These are phyloP conservation scores for Fusarium clavum DNA, from an alignment of 2,329 filamentous ascomycete genomes.

Conservation along the genomic window DNA sequence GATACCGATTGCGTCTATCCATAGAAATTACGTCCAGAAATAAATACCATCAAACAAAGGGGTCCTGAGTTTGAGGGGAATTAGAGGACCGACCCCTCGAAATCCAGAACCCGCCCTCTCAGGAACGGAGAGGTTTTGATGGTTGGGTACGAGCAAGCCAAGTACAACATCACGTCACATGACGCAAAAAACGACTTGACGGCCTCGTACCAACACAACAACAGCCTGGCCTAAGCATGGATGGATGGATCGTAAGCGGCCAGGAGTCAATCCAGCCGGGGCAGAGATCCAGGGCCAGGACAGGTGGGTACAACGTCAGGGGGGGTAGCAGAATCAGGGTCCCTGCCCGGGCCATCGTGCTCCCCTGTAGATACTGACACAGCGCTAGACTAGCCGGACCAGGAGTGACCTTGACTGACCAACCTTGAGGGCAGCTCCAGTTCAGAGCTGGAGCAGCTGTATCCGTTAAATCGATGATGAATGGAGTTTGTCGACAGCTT, in stretches of 20 bases:
- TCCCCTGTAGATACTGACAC: conserved; percentile 42
- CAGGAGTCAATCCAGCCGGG: conserved; percentile 30
- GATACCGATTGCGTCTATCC: conserved; percentile 3
- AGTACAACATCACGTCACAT: conserved; percentile 24
- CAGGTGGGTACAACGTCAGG: conserved; percentile 26
- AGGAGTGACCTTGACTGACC: conserved; percentile 24
- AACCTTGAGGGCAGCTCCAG: neutral
- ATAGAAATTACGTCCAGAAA: conserved; percentile 11
- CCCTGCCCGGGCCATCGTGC: conserved; percentile 31
- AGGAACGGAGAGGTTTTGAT: conserved; percentile 26
- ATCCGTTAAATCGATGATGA: conserved; percentile 11
- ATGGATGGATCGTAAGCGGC: conserved; percentile 6
- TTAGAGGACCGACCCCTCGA: conserved; percentile 43
- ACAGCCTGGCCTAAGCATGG: conserved; percentile 34
- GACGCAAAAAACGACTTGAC: conserved; percentile 29
- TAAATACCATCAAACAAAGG: conserved; percentile 34
- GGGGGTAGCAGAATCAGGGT: conserved; percentile 40
- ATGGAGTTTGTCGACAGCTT: conserved; percentile 4
- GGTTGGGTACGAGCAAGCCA: conserved; percentile 21
- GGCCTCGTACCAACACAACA: conserved; percentile 30
- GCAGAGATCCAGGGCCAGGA: conserved; percentile 18
- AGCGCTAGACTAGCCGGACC: conserved; percentile 30
- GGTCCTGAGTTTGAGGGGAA: conserved; percentile 45
- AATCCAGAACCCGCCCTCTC: conserved; percentile 28
- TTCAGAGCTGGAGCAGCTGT: neutral